These are phyloP conservation scores for Aspergillus brunneoviolaceus DNA, from an alignment of 2,329 filamentous ascomycete species.

Conservation along the genomic window DNA sequence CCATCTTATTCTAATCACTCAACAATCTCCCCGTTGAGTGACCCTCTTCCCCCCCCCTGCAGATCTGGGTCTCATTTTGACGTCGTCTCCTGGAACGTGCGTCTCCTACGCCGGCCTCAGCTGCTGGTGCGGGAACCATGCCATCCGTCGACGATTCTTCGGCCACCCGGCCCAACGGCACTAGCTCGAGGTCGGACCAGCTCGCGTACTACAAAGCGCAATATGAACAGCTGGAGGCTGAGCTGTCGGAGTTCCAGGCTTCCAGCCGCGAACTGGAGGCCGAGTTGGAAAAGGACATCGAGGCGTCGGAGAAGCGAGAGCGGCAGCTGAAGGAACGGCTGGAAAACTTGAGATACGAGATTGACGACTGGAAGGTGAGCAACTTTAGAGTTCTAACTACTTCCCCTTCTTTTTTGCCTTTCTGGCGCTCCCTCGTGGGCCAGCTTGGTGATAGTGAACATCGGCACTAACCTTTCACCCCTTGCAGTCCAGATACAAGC, in stretches of 20 bases:
- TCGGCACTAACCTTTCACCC: slow-evolving; percentile 2
- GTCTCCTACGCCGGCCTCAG: slow-evolving; percentile 18
- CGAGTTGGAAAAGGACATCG: slow-evolving; percentile 93
- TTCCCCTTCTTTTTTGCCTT: background rate
- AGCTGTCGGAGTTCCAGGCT: slow-evolving; percentile 89
- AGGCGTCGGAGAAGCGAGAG: slow-evolving; percentile 91
- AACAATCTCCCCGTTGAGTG: slow-evolving; percentile 6
- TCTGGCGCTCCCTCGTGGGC: background rate
- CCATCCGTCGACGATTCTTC: slow-evolving; percentile 38
- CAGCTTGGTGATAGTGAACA: slow-evolving; percentile 2
- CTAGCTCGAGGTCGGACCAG: slow-evolving; percentile 63
- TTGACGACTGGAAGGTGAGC: slow-evolving; percentile 94
- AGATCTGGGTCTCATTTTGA: slow-evolving; percentile 12
- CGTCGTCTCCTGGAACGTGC: slow-evolving; percentile 21
- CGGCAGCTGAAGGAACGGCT: slow-evolving; percentile 81
- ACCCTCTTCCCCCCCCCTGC: slow-evolving; percentile 3
- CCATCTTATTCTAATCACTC: background rate
- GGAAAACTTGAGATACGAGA: slow-evolving; percentile 80
- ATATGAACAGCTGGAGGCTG: slow-evolving; percentile 87
- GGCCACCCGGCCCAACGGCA: slow-evolving; percentile 41
- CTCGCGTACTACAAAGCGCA: slow-evolving; percentile 94
- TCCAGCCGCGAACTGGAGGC: slow-evolving; percentile 92
- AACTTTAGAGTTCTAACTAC: background rate
- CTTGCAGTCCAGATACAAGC: slow-evolving; percentile 84
- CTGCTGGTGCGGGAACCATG: slow-evolving; percentile 33